Evolutionary conservation across 441 rosid species (phyloP), one percentile per base, ranked within the genome.

Genomic region (Daphne laureola): DNA sequence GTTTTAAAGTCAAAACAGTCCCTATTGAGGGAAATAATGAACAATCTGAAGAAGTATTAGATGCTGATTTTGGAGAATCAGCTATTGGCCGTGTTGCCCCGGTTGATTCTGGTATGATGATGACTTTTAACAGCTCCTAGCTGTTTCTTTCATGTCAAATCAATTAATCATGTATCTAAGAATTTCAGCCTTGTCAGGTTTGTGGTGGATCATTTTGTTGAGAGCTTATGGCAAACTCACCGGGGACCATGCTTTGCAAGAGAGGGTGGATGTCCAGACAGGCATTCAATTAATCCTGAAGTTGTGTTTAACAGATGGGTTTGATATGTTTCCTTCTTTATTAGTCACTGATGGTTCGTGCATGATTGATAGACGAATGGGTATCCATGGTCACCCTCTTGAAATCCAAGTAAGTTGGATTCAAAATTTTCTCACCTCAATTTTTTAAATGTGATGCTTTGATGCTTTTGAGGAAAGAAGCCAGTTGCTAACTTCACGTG

Each of bases 51-150:
- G 98, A 91, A 63, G 83, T 73, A 67, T 67, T 91, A 62, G 93
- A 91, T 73, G 86, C 96, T 60, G 98, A 88, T 72, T 91, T 91
- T 63, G 98, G 96, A 40, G 98, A 82, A 86, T 76, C 95, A 12
- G 96, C 98, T 58, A 91, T 91, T 67, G 96, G 96, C 23, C 98
- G 98, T 61, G 96, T 88, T 51, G 93, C 95, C n/a, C 98, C 96
- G 53, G 98, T 91, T 49, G 98, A 90, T 72, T 90, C 98, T 45
- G 98, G 98, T 90, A 67, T 57, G 54, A 54, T 17, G 40, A 31
- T 41, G 21, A 21, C 40, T 16, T 49, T 9, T 31, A 31, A 31
- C 36, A 2, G 38, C 36, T 27, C 11, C 7, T 50, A 36, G 51
- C 25, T 12, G 40, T 40, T 17, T 17, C 7, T n/a, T 52, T 40